These are phyloP conservation scores for Gastrolobium bilobum DNA, from an alignment of 306 rosid species.

Conservation along the genomic window DNA sequence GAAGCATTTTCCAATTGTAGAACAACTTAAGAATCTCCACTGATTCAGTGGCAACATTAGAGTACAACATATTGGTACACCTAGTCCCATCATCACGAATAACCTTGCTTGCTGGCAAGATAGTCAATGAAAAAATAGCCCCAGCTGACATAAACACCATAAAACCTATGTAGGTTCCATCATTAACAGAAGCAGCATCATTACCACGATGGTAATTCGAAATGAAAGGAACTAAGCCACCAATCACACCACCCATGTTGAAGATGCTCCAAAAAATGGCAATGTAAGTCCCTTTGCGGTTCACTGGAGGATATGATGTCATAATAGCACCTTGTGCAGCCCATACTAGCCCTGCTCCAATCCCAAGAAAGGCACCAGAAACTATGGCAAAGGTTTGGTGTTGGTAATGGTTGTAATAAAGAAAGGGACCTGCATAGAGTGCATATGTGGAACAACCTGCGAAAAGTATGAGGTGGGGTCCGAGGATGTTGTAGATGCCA, in stretches of 20 bases:
- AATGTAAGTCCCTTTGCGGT: constrained; percentile 85
- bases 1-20: constrained; percentile 83
- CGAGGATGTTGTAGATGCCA: constrained; percentile 93
- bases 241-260: constrained; percentile 94
- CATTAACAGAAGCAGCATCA: constrained; percentile 72
- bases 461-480: constrained; percentile 83
- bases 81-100: constrained; percentile 76
- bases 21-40: constrained; percentile 69
- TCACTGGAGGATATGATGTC: constrained; percentile 89
- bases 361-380: constrained; percentile 77
- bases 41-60: constrained; percentile 59
- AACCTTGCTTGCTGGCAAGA: constrained; percentile 73
- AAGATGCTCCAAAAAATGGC: constrained; percentile 91
- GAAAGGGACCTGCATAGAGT: constrained; percentile 88
- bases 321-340: constrained; percentile 91
- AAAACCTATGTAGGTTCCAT: constrained; percentile 86
- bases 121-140: constrained; percentile 60
- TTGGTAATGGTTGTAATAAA: constrained; percentile 84
- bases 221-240: constrained; percentile 82
- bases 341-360: constrained; percentile 93
- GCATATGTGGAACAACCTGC: constrained; percentile 79
- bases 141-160: constrained; percentile 86
- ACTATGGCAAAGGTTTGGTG: constrained; percentile 68
- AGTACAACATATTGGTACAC: constrained; percentile 73
- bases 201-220: constrained; percentile 64